These are phyloP conservation scores for Meyerozyma smithsonii DNA, from an alignment of 1,139 yeast genomes.

Conservation along the genomic window DNA sequence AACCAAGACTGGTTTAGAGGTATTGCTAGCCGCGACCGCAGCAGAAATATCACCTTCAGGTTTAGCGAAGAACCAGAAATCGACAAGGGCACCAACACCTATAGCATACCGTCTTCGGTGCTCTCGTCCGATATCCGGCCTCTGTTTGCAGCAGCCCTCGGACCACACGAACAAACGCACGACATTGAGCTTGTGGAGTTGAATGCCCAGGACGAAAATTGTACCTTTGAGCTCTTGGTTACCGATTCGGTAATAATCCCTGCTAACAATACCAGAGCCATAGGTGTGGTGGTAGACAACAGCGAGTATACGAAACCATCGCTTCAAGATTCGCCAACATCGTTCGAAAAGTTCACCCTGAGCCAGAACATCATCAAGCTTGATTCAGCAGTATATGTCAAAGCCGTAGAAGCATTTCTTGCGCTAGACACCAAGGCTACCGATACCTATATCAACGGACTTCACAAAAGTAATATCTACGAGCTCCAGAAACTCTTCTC, in stretches of 20 bases:
- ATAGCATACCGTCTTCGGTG: constrained; percentile 31
- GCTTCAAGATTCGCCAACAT: constrained; percentile 26
- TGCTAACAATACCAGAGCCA: constrained; percentile 12
- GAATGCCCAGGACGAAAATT: constrained; percentile 16
- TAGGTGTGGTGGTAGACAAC: constrained; percentile 38
- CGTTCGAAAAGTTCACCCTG: constrained; percentile 13
- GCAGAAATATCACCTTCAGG: constrained; percentile 16
- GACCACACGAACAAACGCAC: neutral
- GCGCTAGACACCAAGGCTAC: constrained; percentile 31
- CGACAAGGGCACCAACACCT: constrained; percentile 2
- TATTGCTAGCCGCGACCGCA: constrained; percentile 19
- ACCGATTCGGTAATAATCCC: constrained; percentile 21
- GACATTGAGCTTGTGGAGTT: constrained; percentile 27
- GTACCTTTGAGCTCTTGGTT: constrained; percentile 30
- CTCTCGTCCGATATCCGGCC: constrained; percentile 27
- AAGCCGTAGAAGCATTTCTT: constrained; percentile 30
- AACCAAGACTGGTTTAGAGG: constrained; percentile 29
- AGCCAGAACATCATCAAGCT: constrained; percentile 27
- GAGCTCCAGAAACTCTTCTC: constrained; percentile 31
- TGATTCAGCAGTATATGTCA: constrained; percentile 24
- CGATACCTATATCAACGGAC: constrained; percentile 23
- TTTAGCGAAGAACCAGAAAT: constrained; percentile 12
- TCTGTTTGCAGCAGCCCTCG: constrained; percentile 12
- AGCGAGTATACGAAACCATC: constrained; percentile 35
- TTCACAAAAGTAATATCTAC: constrained; percentile 33